Evolutionary conservation across 805 yeast genomes (phyloP).

Genomic region (Kluyveromyces lactis): DNA sequence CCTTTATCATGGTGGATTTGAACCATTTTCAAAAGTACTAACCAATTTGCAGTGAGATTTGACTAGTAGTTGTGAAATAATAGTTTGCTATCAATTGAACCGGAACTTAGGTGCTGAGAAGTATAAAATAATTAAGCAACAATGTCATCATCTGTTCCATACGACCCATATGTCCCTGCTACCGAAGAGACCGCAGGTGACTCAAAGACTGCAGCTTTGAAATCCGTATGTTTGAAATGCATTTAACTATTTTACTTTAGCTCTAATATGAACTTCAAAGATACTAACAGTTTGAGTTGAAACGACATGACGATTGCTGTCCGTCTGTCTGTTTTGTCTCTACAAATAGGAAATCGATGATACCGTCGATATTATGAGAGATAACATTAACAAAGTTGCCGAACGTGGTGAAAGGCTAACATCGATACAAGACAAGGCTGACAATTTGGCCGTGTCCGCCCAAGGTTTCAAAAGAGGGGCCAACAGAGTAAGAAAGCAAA

Average conservation of each 20-base stretch:
- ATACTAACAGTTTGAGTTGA: no score
- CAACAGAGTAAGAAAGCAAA: constrained; percentile 92
- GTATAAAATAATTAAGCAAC: neutral
- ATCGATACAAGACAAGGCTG: constrained; percentile 87
- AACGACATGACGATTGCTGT: no score
- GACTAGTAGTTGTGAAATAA: no score
- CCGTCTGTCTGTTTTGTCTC: neutral
- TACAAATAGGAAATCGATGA: constrained; percentile 70
- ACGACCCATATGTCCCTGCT: constrained; percentile 77
- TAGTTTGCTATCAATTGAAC: no score
- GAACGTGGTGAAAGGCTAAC: constrained; percentile 90
- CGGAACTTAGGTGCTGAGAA: neutral
- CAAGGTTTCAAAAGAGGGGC: constrained; percentile 96
- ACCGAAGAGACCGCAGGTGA: constrained; percentile 30
- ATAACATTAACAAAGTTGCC: constrained; percentile 90
- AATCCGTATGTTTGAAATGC: constrained; percentile 48
- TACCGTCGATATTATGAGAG: constrained; percentile 96
- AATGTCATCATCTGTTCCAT: constrained; percentile 76
- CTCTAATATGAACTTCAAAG: no score
- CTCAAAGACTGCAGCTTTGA: constrained; percentile 70
- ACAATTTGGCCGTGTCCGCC: constrained; percentile 83
- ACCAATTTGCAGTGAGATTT: no score
- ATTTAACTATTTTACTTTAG: neutral
- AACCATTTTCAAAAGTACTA: no score
- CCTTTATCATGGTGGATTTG: no score